A percentile compares a stretch with the other conserved stretches of the same genome.
These are phyloP conservation scores for Aquilaria malaccensis DNA, from an alignment of 345 rosid species.

Conservation along the genomic window DNA sequence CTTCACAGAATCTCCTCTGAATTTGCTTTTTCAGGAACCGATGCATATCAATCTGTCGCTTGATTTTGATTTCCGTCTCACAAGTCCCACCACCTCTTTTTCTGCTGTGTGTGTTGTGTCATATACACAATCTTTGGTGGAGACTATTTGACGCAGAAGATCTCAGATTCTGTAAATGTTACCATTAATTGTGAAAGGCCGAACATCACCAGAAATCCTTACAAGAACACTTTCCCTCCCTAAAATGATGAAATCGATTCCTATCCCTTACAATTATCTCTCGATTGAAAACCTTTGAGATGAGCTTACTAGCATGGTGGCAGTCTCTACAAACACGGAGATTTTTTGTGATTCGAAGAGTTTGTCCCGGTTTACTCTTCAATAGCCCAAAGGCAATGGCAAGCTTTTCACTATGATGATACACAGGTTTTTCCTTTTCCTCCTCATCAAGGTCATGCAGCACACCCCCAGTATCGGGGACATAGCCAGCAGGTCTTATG, in stretches of 20 bases:
- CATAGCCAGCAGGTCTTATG: constrained; percentile 25
- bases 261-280: constrained; percentile 30
- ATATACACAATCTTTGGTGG: too few relatives aligned
- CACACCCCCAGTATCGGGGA: constrained; percentile 20
- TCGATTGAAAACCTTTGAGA: constrained; percentile 25
- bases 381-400: constrained; percentile 37
- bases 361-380: constrained; percentile 23
- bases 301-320: constrained; percentile 31
- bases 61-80: too few relatives aligned
- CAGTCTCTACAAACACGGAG: constrained; percentile 30
- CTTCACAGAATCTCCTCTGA: too few relatives aligned
- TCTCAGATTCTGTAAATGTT: too few relatives aligned
- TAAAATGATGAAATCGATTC: constrained; percentile 29
- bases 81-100: too few relatives aligned
- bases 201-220: constrained; percentile 26
- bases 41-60: constrained; percentile 1
- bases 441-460: constrained; percentile 28
- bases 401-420: constrained; percentile 35
- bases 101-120: too few relatives aligned
- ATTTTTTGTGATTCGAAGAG: constrained; percentile 24
- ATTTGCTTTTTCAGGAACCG: constrained; percentile 9
- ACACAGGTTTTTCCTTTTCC: constrained; percentile 18
- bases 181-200: too few relatives aligned
- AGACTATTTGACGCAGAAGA: too few relatives aligned
- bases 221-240: constrained; percentile 29